These are phyloP conservation scores for Sapria himalayana DNA, from an alignment of 345 rosid species.

Conservation along the genomic window DNA sequence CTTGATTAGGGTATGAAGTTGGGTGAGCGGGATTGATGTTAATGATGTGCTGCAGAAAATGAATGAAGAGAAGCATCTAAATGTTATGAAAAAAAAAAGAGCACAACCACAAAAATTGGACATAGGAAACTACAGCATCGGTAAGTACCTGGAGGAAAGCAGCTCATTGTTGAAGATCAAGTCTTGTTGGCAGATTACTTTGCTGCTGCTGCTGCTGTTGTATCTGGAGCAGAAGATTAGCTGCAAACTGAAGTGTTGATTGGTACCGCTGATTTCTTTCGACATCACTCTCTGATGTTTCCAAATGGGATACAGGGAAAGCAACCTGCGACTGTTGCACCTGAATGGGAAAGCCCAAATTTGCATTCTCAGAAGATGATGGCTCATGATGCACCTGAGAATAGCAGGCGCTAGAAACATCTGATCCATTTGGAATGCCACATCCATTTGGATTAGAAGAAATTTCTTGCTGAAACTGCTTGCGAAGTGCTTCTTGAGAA, in stretches of 20 bases:
- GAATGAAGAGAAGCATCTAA: too few relatives aligned
- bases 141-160: constrained; percentile 7
- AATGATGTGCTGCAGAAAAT: too few relatives aligned
- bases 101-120: too few relatives aligned
- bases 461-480: constrained; percentile 35
- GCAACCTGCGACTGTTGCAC: constrained; percentile 31
- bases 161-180: constrained; percentile 16
- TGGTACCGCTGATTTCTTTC: constrained; percentile 82
- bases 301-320: constrained; percentile 27
- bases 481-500: constrained; percentile 38
- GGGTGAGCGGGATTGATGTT: too few relatives aligned
- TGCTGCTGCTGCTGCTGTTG: constrained; percentile 58
- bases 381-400: constrained; percentile 33
- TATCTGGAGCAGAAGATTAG: constrained; percentile 73
- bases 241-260: constrained; percentile 82
- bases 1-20: too few relatives aligned
- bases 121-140: too few relatives aligned
- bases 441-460: constrained; percentile 22
- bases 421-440: constrained; percentile 23
- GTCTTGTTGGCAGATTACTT: constrained; percentile 9
- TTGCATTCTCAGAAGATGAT: constrained; percentile 17
- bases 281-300: constrained; percentile 31
- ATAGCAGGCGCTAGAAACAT: constrained; percentile 17
- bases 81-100: too few relatives aligned
- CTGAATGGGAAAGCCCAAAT: constrained; percentile 28